Base-by-base conservation (phyloP, 2,329 filamentous ascomycete species). In the Fusarium graminum region DNA sequence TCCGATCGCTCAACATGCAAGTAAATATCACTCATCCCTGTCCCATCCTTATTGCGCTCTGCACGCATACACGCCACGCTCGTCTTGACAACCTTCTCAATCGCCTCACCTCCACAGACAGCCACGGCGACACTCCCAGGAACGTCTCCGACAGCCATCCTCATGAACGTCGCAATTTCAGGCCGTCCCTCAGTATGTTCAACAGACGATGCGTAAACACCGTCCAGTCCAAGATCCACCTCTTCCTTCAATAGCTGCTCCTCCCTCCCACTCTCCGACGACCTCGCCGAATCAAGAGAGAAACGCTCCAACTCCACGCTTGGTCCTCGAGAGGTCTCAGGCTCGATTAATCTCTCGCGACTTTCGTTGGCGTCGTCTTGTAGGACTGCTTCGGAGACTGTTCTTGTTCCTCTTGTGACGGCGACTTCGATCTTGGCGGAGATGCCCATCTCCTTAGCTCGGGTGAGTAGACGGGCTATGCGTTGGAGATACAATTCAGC, bases 231-330 rank as follows among this genome's bases (percentile, higher is more conserved):
- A 7, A 73, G 47, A 4, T 71, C 70, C 9, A 60, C 64, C 11
- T 73, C 71, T 11, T 73, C 71, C 26, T 73, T 73, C 4, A 73
- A 39, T 9, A 73, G 7, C 16, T 71, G 71, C 4, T 65, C 69
- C 4, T 63, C 67, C 19, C 69, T 59, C 2, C 41, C 65, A 6
- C 57, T 72, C 6, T 54, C 66, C 1, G 50, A 60, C 0, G 71
- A 71, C 1, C 46, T 25, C 6, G 32, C 26, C 6, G 71, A 73
- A 5, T 73, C 71, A 1, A 73, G 43, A 0, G 71, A 73, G 25
- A 73, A 71, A 1, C 71, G 67, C 13, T 73, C 67, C 1, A 73
- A 13, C 16, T 73, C 71, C 0, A 73, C 38, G 16, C 63, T 69
- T 0, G 61, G 29, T 1, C 71, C 59, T 29, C 63, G 52, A 11